A percentile compares a stretch with the other conserved stretches of the same genome.
Evolutionary conservation across 495 filamentous ascomycete genomes (phyloP).

Genomic region (Paragyromitra xinjiangensis): DNA sequence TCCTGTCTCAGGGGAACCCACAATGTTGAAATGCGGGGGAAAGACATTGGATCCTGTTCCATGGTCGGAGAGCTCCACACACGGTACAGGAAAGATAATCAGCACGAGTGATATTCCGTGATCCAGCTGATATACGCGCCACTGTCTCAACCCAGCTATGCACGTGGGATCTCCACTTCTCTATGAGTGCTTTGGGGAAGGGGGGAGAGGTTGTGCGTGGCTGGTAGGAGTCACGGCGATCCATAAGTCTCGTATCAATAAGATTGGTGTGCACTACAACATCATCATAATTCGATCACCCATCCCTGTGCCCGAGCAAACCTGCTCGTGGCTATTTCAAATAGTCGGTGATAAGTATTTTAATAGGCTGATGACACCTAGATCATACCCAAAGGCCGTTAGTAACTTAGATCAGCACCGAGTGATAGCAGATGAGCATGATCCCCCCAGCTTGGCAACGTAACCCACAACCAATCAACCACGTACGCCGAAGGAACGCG

Average conservation of each 20-base stretch:
- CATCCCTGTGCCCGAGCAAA: conserved; percentile 8
- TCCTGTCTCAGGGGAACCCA: neutral
- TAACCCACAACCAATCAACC: conserved; percentile 45
- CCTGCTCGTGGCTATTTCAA: conserved; percentile 16
- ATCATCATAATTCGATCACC: conserved; percentile 30
- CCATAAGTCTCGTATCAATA: conserved; percentile 14
- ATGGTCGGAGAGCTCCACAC: neutral
- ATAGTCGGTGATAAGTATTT: conserved; percentile 3
- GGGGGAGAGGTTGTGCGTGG: neutral
- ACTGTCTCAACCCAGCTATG: conserved; percentile 31
- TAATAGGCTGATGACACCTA: conserved; percentile 27
- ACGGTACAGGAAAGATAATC: conserved; percentile 1
- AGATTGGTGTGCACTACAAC: conserved; percentile 18
- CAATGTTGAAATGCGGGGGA: neutral
- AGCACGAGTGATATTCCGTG: conserved; percentile 38
- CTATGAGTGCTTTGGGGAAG: neutral
- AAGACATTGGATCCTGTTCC: conserved; percentile 13
- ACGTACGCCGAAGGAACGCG: conserved; percentile 28
- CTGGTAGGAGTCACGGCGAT: conserved; percentile 15
- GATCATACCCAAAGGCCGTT: conserved; percentile 29
- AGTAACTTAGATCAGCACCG: conserved; percentile 44
- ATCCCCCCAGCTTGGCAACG: conserved; percentile 41
- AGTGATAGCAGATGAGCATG: conserved; percentile 47
- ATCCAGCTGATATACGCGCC: conserved; percentile 17
- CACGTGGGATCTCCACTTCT: conserved; percentile 7